Conservation (phyloP, 75 land plant species). For the Pseudotsuga menziesii region DNA sequence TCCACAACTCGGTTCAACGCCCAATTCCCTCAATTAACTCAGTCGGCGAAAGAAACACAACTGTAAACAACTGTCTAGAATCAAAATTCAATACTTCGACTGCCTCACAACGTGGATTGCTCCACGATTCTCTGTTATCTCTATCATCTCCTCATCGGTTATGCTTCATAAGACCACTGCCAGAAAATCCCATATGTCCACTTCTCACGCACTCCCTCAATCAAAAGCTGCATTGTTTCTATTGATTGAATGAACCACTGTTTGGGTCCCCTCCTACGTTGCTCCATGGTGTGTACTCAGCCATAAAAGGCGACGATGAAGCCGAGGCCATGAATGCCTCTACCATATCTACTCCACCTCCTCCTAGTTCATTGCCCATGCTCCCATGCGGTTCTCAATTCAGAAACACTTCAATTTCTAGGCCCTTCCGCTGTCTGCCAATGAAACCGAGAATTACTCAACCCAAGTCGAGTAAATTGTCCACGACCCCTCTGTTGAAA, state of each 20-base stretch:
- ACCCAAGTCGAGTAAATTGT: too few relatives aligned
- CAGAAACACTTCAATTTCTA: background rate
- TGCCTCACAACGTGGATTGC: too few relatives aligned
- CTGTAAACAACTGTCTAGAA: too few relatives aligned
- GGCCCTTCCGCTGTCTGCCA: background rate
- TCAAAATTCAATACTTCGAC: too few relatives aligned
- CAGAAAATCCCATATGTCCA: slow-evolving; percentile 89
- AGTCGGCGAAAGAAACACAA: too few relatives aligned
- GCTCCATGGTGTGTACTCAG: background rate
- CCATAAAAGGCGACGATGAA: background rate
- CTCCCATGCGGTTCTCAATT: background rate
- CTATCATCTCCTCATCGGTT: too few relatives aligned
- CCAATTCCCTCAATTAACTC: too few relatives aligned
- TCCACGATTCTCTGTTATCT: too few relatives aligned
- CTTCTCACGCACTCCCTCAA: slow-evolving; percentile 45
- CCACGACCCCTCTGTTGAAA: too few relatives aligned
- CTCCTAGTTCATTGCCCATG: background rate
- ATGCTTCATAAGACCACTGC: slow-evolving; percentile 63
- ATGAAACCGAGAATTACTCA: too few relatives aligned
- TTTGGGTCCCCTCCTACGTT: background rate
- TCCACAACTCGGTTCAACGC: too few relatives aligned
- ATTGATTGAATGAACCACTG: background rate
- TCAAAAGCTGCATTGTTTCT: slow-evolving; percentile 54
- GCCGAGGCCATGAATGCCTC: slow-evolving; percentile 7
- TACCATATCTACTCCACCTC: background rate